Base-by-base conservation (phyloP, 169 alveolate species). In the Plasmodium gaboni region DNA sequence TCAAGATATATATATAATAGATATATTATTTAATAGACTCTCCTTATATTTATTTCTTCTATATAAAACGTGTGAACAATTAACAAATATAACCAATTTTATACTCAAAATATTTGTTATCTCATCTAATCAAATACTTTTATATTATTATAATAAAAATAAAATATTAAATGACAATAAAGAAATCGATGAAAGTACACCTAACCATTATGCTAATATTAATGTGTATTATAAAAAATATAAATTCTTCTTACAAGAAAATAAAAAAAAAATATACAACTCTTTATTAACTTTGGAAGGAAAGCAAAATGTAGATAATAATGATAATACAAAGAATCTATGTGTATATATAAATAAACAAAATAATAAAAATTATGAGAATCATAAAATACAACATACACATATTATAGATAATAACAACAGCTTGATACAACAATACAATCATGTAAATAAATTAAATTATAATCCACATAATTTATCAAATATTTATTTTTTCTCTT, bases 401-500 rank as follows among this genome's bases (percentile, higher is more conserved):
- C 44, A 63, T 63, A 48, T 9, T 38, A 69, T 12, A 10, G 48
- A 10, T 24, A 13, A 7, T 4, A 28, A 65, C 53, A 12, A 24
- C 22, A 24, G 2, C 24, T 22, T n/a, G 5, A 50, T 6, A 0
- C 13, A 63, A 26, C 26, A 44, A 2, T 22, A 2, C 5, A 55
- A 15, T 19, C 24, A 48, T 19, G 44, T 3, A 6, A 28, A 64
- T 15, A n/a, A 8, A 76, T 4, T 19, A 2, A 42, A 38, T 57
- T 74, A 76, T 48, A 51, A 51, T 24, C n/a, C 64, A 51, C 46
- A 32, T 1, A 64, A 64, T 70, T 24, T 65, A 26, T 68, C 78
- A 9, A 76, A 76, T 51, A 44, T 76, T 57, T 65, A 76, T 59
- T 76, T 76, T 59, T 15, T 76, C 19, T 63, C 69, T 59, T 76